Evolutionary conservation across 768 basidiomycete species (phyloP).

Genomic region (Lepiota venenata): DNA sequence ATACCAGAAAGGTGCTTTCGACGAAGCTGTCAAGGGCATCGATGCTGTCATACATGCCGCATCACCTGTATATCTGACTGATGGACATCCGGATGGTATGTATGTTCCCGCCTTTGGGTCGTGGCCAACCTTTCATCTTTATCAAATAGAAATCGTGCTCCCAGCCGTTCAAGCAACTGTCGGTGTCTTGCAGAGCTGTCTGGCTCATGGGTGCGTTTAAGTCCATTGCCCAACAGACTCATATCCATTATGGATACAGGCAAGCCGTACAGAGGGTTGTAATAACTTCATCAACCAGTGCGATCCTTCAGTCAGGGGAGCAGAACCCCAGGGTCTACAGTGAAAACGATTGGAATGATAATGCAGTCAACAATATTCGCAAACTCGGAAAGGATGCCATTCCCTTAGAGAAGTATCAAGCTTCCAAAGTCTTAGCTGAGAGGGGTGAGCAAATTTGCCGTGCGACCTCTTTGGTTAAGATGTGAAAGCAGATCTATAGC

Average conservation of each 20-base stretch:
- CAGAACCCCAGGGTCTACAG: conserved; percentile 26
- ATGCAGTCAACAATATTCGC: conserved; percentile 37
- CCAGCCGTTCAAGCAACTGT: conserved; percentile 74
- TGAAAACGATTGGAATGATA: conserved; percentile 61
- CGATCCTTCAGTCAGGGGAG: conserved; percentile 32
- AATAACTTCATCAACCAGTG: conserved; percentile 55
- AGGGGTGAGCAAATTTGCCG: conserved; percentile 28
- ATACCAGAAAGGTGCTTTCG: conserved; percentile 62
- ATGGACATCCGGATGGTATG: conserved; percentile 34
- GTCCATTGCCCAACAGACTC: neutral
- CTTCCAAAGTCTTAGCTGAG: conserved; percentile 65
- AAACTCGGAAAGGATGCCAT: conserved; percentile 45
- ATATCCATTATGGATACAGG: neutral
- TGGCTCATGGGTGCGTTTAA: conserved; percentile 42
- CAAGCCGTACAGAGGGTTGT: conserved; percentile 61
- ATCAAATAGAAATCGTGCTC: conserved; percentile 48
- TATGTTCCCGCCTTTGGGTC: neutral
- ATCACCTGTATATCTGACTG: conserved; percentile 51
- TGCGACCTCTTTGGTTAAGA: no score
- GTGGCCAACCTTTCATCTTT: neutral
- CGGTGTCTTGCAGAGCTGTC: conserved; percentile 53
- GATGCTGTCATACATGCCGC: conserved; percentile 69
- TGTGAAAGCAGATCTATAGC: conserved; percentile 21
- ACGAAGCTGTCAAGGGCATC: conserved; percentile 73
- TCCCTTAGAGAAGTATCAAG: conserved; percentile 42